Percentiles rank a stretch among this genome's conserved stretches.
These are phyloP conservation scores for Amanita jacksonii DNA, from an alignment of 768 basidiomycete species.

Conservation along the genomic window DNA sequence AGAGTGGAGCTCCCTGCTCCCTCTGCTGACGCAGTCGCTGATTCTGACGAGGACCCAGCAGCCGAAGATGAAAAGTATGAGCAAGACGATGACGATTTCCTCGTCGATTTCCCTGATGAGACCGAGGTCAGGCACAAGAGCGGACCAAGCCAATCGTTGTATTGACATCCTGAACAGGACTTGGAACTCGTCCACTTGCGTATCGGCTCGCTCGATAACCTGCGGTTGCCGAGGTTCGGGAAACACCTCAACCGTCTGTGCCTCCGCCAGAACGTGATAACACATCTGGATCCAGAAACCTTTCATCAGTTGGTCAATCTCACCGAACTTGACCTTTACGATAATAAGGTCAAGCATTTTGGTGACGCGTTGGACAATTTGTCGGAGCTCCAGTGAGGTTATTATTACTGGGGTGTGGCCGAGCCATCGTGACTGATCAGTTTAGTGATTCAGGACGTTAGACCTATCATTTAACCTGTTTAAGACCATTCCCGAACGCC, in stretches of 20 bases:
- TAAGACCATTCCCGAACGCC: constrained; percentile 53
- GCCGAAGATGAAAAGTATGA: constrained; percentile 35
- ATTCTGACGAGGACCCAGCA: constrained; percentile 36
- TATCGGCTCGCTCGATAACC: constrained; percentile 52
- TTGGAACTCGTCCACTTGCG: constrained; percentile 79
- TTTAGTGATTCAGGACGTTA: constrained; percentile 42
- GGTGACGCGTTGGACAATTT: constrained; percentile 56
- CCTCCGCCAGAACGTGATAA: constrained; percentile 80
- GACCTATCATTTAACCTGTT: constrained; percentile 96
- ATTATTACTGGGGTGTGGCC: neutral
- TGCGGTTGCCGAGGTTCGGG: constrained; percentile 71
- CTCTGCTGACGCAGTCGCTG: constrained; percentile 35
- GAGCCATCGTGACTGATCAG: constrained; percentile 4
- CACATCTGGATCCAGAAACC: constrained; percentile 59
- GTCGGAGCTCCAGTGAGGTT: constrained; percentile 44
- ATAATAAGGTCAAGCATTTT: constrained; percentile 81
- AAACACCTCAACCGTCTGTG: constrained; percentile 62
- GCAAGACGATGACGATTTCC: constrained; percentile 54
- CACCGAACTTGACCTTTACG: constrained; percentile 91
- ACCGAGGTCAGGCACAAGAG: constrained; percentile 49
- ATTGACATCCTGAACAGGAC: constrained; percentile 43
- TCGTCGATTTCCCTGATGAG: constrained; percentile 76
- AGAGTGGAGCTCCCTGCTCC: constrained; percentile 13
- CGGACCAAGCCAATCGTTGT: neutral
- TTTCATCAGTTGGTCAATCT: constrained; percentile 58